Conservation (phyloP, 106 monocot species). For the Acorus gramineus region DNA sequence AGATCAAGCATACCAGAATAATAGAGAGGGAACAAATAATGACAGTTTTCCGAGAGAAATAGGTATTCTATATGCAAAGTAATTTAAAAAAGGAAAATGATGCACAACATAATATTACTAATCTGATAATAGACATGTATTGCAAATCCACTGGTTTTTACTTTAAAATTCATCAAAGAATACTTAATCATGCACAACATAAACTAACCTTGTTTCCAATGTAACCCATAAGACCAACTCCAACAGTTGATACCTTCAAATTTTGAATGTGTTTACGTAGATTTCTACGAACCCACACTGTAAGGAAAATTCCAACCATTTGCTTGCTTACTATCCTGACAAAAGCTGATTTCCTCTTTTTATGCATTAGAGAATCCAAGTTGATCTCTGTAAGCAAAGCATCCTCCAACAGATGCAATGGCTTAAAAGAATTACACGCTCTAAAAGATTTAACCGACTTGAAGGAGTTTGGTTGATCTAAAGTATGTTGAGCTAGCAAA, state of each 20-base stretch:
- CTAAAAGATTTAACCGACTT: constrained; percentile 39
- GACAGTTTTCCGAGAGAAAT: too few species aligned
- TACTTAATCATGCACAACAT: neutral
- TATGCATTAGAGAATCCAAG: constrained; percentile 5
- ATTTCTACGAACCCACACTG: constrained; percentile 70
- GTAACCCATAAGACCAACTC: constrained; percentile 94
- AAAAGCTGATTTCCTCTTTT: constrained; percentile 45
- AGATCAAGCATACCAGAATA: too few species aligned
- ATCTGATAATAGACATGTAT: too few species aligned
- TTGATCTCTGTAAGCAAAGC: neutral
- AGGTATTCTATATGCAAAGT: too few species aligned
- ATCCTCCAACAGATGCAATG: neutral
- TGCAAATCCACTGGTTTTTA: too few species aligned
- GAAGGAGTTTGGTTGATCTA: constrained; percentile 17
- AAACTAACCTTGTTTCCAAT: constrained; percentile 87
- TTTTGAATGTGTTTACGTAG: constrained; percentile 72
- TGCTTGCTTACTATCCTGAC: constrained; percentile 87
- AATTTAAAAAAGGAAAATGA: too few species aligned
- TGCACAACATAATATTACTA: too few species aligned
- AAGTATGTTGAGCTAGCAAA: constrained; percentile 21
- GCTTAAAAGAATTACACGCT: constrained; percentile 31
- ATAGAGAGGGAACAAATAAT: too few species aligned
- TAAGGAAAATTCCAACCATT: constrained; percentile 79
- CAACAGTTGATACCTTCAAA: constrained; percentile 85
- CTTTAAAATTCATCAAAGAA: too few species aligned